Percentiles rank a stretch among this genome's conserved stretches.
phyloP scores from a whole-genome alignment of 768 basidiomycete genomes.

The Coprinopsis marcescibilis region DNA sequence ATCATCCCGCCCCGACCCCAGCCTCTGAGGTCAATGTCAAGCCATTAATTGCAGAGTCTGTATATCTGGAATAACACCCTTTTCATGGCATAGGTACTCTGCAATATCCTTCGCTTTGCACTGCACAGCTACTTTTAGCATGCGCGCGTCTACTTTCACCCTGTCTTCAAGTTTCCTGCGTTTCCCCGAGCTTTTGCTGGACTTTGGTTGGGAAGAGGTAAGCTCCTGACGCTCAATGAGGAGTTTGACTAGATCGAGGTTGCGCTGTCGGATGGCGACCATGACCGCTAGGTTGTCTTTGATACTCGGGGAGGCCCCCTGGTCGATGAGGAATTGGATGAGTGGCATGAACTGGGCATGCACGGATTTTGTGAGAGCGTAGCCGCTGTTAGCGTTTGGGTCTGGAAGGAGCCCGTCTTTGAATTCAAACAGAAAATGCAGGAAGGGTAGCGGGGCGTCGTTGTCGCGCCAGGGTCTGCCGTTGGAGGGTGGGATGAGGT shows the following conservation, averaged over 20 bases:
- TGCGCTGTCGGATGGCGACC: slow-evolving; percentile 68
- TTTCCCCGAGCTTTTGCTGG: slow-evolving; percentile 30
- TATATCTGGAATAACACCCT: slow-evolving; percentile 69
- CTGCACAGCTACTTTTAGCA: slow-evolving; percentile 65
- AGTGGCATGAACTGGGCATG: slow-evolving; percentile 58
- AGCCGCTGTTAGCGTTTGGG: slow-evolving; percentile 69
- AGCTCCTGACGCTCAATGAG: slow-evolving; percentile 42
- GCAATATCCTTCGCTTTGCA: slow-evolving; percentile 63
- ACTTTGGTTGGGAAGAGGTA: slow-evolving; percentile 11
- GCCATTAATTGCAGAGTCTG: slow-evolving; percentile 41
- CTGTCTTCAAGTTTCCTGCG: slow-evolving; percentile 55
- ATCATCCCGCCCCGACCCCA: no score
- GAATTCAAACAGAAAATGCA: slow-evolving; percentile 27
- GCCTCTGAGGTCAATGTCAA: no score
- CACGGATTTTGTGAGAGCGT: slow-evolving; percentile 77
- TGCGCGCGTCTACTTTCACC: slow-evolving; percentile 42
- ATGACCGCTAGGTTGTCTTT: slow-evolving; percentile 62
- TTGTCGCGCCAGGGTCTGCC: slow-evolving; percentile 34
- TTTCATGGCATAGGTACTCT: slow-evolving; percentile 64
- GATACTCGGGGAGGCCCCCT: slow-evolving; percentile 63
- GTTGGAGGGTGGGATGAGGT: slow-evolving; percentile 29
- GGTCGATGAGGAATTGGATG: slow-evolving; percentile 60
- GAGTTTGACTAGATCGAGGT: slow-evolving; percentile 62
- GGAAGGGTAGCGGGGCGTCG: slow-evolving; percentile 59
- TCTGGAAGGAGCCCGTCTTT: slow-evolving; percentile 35